A percentile compares a stretch with the other conserved stretches of the same genome.
Conservation (phyloP, 108 stramenopile species). For the Nitzschia inconspicua region DNA sequence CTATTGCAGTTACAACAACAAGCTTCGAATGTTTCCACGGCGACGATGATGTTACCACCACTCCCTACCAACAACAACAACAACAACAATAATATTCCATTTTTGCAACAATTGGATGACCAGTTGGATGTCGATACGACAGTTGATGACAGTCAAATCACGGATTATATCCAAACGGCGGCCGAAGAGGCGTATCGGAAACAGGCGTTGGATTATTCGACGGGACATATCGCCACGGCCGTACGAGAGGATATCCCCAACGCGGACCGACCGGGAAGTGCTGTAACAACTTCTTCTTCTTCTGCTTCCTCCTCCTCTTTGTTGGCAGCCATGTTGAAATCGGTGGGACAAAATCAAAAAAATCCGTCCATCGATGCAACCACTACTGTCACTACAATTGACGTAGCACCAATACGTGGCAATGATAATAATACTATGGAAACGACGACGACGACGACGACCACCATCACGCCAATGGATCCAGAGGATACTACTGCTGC, state of each 20-base stretch:
- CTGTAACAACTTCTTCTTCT: no score
- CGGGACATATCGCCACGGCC: slow-evolving; percentile 62
- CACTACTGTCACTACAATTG: neutral
- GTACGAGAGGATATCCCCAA: slow-evolving; percentile 61
- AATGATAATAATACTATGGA: slow-evolving; percentile 1
- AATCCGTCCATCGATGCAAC: neutral
- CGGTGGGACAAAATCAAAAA: slow-evolving; percentile 39
- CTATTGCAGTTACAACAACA: slow-evolving; percentile 37
- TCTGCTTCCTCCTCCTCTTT: slow-evolving; percentile 36
- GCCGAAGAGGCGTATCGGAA: slow-evolving; percentile 72
- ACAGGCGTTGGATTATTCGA: slow-evolving; percentile 71
- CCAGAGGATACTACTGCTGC: neutral
- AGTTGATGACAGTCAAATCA: slow-evolving; percentile 11
- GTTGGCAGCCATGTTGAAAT: slow-evolving; percentile 55
- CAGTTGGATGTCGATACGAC: slow-evolving; percentile 17
- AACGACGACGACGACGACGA: slow-evolving; percentile 21
- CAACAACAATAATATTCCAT: slow-evolving; percentile 20
- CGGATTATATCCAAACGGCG: slow-evolving; percentile 20
- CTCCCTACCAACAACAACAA: neutral
- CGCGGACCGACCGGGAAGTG: slow-evolving; percentile 5
- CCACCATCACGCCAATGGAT: neutral
- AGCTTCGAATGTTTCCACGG: no score
- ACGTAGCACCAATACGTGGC: slow-evolving; percentile 6
- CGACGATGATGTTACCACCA: neutral
- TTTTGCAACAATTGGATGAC: slow-evolving; percentile 14